Conservation (phyloP, 164 flowering plant species). For the Houttuynia cordata region DNA sequence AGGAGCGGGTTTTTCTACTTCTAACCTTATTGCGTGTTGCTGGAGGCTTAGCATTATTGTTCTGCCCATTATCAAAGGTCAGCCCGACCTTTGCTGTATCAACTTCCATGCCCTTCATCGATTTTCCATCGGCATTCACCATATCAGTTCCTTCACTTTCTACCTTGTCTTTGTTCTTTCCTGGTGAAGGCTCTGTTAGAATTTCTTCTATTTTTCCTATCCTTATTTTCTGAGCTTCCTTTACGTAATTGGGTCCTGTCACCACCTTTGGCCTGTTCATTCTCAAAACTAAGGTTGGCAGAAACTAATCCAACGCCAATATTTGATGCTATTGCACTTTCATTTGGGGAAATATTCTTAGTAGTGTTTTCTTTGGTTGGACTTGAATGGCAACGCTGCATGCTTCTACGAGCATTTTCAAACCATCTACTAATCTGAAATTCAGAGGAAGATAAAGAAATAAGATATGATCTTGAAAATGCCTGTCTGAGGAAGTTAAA, state of each 20-base stretch:
- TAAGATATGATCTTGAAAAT: neutral
- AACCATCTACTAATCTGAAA: slow-evolving; percentile 77
- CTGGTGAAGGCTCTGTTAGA: neutral
- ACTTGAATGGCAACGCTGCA: slow-evolving; percentile 20
- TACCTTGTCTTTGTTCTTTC: slow-evolving; percentile 1
- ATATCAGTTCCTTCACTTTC: neutral
- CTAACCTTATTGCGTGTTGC: neutral
- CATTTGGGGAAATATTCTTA: neutral
- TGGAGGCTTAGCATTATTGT: neutral
- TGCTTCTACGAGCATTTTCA: slow-evolving; percentile 61
- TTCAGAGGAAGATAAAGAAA: neutral
- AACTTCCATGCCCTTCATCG: neutral
- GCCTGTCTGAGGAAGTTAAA: neutral
- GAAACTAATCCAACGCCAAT: neutral
- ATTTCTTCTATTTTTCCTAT: neutral
- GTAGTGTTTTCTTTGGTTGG: neutral
- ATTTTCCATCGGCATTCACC: neutral
- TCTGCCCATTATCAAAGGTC: slow-evolving; percentile 1
- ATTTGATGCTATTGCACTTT: neutral
- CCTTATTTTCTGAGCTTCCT: neutral
- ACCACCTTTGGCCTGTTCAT: neutral
- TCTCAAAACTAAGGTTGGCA: neutral
- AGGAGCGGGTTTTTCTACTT: neutral
- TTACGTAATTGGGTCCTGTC: neutral
- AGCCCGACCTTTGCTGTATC: slow-evolving; percentile 2